A percentile compares a stretch with the other conserved stretches of the same genome.
Conservation (phyloP, 257 asterid genomes). For the Solanum verrucosum region DNA sequence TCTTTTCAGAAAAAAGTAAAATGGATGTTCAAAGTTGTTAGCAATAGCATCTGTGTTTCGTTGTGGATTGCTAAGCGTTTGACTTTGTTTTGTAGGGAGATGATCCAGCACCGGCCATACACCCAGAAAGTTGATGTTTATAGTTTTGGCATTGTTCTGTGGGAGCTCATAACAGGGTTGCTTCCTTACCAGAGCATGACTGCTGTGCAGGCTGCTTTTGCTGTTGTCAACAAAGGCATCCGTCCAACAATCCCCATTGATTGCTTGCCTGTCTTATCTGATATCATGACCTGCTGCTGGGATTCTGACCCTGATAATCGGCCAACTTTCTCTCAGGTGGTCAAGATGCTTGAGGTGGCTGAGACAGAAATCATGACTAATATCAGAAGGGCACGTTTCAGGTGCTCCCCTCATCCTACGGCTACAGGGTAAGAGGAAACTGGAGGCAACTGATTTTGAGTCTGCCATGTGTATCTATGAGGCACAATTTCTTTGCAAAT, state of each 20-base stretch:
- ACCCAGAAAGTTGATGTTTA: constrained; percentile 95
- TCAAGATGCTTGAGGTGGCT: constrained; percentile 80
- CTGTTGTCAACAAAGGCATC: constrained; percentile 89
- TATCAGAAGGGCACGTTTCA: constrained; percentile 89
- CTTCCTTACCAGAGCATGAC: constrained; percentile 97
- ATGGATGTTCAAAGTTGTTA: neutral
- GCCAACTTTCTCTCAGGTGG: constrained; percentile 76
- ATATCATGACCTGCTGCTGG: constrained; percentile 94
- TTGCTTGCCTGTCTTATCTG: constrained; percentile 66
- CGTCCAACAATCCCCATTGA: constrained; percentile 77
- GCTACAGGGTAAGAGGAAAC: constrained; percentile 15
- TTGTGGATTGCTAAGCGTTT: neutral
- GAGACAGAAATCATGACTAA: constrained; percentile 77
- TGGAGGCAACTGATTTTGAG: constrained; percentile 11
- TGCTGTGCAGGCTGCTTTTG: constrained; percentile 96
- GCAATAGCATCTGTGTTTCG: neutral
- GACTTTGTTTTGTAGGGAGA: constrained; percentile 57
- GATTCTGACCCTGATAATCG: constrained; percentile 72
- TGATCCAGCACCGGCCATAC: constrained; percentile 98
- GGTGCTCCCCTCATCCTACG: constrained; percentile 90
- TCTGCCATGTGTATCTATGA: constrained; percentile 37
- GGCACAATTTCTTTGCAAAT: constrained; percentile 42
- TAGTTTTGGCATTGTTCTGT: constrained; percentile 93
- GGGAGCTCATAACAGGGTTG: constrained; percentile 97
- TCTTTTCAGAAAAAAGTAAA: neutral